Evolutionary conservation across 1,284 basidiomycete genomes (phyloP), one percentile per base, ranked within the genome.

Genomic region (Fomitopsis schrenkii): DNA sequence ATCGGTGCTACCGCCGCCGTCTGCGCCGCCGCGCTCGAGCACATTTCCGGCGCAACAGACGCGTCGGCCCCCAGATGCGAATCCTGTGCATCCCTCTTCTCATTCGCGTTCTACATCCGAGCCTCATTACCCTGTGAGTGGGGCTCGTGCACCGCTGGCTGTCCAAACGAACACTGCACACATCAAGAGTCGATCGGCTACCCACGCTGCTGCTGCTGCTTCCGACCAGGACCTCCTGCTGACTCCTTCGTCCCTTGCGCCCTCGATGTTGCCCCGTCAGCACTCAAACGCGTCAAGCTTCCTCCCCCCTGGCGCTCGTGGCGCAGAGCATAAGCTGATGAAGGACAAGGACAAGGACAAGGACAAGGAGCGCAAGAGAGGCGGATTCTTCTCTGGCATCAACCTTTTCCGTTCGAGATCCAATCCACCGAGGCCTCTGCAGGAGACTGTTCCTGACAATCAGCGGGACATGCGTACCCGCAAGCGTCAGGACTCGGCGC

Each of bases 361-460:
- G 74, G 52, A 50, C 28, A 50, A 50, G 28, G 48, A 50, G 17
- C 70, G 71, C 62, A 77, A 76, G 67, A 72, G 65, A 59, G 64
- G 66, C 26, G 70, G 74, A 15, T 67, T 78, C 44, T 73, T 76
- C 52, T 53, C 50, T 53, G 50, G 50, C 15, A 53, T 53, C 28
- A 69, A 71, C n/a, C 64, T 77, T 28, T 77, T 77, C 65, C 74
- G 76, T 10, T 77, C 77, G 0, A 71, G 68, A 33, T 76, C 75
- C 2, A 72, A 73, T 5, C 69, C 75, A 8, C 70, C 70, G 38
- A 76, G 75, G 64, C 69, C 64, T 42, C 64, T 70, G 42, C 68
- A 72, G 57, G 63, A 62, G 28, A 53, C 71, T 5, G 57, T 66
- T 3, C 57, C 66, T 22, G 57, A 66, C 45, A 60, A 62, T 30